Percentiles rank a stretch among this genome's conserved stretches.
Conservation (phyloP, 2,329 filamentous ascomycete genomes). For the Penicillium decumbens region DNA sequence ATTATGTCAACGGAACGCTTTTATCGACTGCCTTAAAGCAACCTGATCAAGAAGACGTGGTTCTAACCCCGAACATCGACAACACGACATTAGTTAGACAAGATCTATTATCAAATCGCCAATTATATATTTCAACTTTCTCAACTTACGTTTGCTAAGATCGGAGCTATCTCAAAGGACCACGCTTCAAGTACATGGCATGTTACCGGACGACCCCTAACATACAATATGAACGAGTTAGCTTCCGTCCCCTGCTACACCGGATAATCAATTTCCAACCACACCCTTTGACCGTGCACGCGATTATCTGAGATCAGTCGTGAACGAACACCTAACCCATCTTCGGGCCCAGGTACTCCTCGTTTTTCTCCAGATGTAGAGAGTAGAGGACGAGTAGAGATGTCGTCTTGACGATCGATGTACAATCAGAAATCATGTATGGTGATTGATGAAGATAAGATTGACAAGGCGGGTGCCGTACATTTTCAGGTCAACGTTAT, state of each 20-base stretch:
- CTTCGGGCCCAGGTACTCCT: conserved; percentile 8
- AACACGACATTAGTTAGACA: conserved; percentile 13
- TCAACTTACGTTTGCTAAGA: conserved; percentile 27
- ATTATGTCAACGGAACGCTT: conserved; percentile 18
- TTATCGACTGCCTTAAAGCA: conserved; percentile 18
- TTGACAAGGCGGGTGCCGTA: no score
- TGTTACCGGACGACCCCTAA: conserved; percentile 35
- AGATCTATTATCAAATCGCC: conserved; percentile 22
- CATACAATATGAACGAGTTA: conserved; percentile 42
- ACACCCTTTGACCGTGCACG: conserved; percentile 28
- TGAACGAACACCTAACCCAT: conserved; percentile 10
- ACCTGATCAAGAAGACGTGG: conserved; percentile 13
- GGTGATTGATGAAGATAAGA: no score
- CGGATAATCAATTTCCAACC: conserved; percentile 26
- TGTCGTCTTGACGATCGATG: no score
- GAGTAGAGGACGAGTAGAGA: no score
- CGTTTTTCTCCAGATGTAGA: no score
- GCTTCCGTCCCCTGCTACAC: conserved; percentile 31
- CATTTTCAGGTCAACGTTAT: no score
- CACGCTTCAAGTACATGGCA: conserved; percentile 25
- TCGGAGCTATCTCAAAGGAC: conserved; percentile 36
- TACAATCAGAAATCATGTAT: no score
- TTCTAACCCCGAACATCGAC: conserved; percentile 19
- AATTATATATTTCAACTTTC: conserved; percentile 31
- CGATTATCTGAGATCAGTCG: conserved; percentile 30